Percentiles rank a stretch among this genome's conserved stretches.
Conservation (phyloP, 2,329 filamentous ascomycete genomes). For the Salinomyces thailandicus region DNA sequence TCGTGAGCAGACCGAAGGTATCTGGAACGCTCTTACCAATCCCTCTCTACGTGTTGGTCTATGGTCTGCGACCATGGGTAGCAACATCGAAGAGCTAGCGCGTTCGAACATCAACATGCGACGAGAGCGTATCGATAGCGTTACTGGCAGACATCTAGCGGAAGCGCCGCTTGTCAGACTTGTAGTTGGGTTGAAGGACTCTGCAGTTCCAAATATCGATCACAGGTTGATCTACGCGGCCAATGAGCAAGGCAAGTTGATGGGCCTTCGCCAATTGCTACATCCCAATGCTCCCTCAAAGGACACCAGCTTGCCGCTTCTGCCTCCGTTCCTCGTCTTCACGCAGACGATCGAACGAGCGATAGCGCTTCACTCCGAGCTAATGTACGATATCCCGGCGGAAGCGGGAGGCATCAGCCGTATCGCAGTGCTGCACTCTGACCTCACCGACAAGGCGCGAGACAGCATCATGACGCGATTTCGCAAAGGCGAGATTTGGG, state of each 20-base stretch:
- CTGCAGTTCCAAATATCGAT: constrained; percentile 80
- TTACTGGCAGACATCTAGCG: neutral
- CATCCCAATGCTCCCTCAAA: constrained; percentile 58
- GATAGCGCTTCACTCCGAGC: constrained; percentile 73
- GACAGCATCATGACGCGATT: constrained; percentile 80
- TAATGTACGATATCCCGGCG: constrained; percentile 86
- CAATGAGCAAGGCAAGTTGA: constrained; percentile 84
- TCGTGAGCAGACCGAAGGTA: constrained; percentile 70
- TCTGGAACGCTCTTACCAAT: constrained; percentile 71
- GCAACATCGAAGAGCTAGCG: constrained; percentile 73
- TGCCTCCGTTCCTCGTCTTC: constrained; percentile 88
- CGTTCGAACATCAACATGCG: constrained; percentile 54
- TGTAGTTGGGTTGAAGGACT: constrained; percentile 93
- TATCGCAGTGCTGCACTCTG: constrained; percentile 83
- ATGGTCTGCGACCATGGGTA: constrained; percentile 97
- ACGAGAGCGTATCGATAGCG: constrained; percentile 12
- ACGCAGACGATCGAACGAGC: constrained; percentile 92
- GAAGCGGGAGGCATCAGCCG: constrained; percentile 75
- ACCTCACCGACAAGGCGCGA: constrained; percentile 65
- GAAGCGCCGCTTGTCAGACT: constrained; percentile 57
- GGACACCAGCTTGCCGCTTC: constrained; percentile 46
- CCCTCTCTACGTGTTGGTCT: constrained; percentile 63
- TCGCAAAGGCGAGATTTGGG: constrained; percentile 86
- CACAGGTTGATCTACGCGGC: constrained; percentile 87
- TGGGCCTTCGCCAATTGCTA: constrained; percentile 79